Percentiles rank a stretch among this genome's conserved stretches.
Conservation (phyloP, 2,329 filamentous ascomycete species). For the Metarhizium guizhouense region DNA sequence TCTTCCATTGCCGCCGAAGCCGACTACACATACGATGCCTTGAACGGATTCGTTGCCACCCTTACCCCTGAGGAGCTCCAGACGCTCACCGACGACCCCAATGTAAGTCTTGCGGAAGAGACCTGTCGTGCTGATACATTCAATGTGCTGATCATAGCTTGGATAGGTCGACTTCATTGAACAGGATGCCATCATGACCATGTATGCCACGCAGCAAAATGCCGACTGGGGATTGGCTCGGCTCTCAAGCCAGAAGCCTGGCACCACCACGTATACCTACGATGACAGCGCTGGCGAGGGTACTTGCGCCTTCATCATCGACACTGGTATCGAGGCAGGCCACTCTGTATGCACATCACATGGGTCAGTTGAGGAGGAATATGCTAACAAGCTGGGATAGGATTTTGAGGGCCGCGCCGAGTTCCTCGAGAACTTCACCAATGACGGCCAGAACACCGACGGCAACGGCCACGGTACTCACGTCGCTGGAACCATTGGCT, state of each 20-base stretch:
- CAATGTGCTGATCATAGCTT: neutral
- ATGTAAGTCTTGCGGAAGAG: slow-evolving; percentile 9
- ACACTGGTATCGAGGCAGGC: slow-evolving; percentile 30
- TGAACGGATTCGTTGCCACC: slow-evolving; percentile 19
- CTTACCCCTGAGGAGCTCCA: slow-evolving; percentile 16
- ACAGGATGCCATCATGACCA: slow-evolving; percentile 39
- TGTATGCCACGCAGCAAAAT: slow-evolving; percentile 31
- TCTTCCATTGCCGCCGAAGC: slow-evolving; percentile 20
- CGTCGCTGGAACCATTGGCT: slow-evolving; percentile 35
- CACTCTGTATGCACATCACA: slow-evolving; percentile 22
- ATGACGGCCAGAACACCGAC: slow-evolving; percentile 25
- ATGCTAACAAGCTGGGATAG: slow-evolving; percentile 7
- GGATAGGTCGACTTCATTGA: slow-evolving; percentile 27
- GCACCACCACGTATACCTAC: slow-evolving; percentile 24
- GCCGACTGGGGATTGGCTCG: slow-evolving; percentile 33
- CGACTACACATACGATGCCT: slow-evolving; percentile 21
- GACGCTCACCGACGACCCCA: slow-evolving; percentile 16
- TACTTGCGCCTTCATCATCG: slow-evolving; percentile 35
- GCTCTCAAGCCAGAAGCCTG: slow-evolving; percentile 23
- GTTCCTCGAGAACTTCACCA: slow-evolving; percentile 27
- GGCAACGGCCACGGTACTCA: slow-evolving; percentile 40
- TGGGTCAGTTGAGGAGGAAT: neutral
- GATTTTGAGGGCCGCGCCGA: slow-evolving; percentile 34
- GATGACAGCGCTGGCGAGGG: slow-evolving; percentile 28
- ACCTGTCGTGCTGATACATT: neutral